Conservation (phyloP, 2,329 filamentous ascomycete genomes). For the Diaporthe helianthi region DNA sequence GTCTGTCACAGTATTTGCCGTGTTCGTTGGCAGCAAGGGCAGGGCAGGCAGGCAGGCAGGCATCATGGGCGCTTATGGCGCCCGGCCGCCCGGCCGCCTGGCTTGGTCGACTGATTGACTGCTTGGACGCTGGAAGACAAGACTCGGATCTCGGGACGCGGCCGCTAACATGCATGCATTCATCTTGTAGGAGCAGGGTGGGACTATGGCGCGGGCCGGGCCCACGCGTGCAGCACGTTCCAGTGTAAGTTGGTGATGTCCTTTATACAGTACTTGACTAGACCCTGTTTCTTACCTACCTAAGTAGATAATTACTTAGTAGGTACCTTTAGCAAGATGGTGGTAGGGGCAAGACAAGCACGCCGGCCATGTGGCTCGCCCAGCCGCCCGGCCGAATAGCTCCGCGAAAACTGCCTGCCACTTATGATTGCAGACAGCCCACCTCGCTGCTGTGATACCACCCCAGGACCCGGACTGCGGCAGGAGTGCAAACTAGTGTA, state of each 20-base stretch:
- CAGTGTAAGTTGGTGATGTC: background rate
- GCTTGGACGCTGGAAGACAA: background rate
- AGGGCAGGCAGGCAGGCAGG: too few relatives aligned
- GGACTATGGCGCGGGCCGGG: conserved; percentile 1
- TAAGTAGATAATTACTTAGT: too few relatives aligned
- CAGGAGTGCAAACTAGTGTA: conserved; percentile 2
- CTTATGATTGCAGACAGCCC: background rate
- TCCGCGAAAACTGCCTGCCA: background rate
- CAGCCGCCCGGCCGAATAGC: conserved; percentile 14
- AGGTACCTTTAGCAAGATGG: background rate
- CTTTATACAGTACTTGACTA: background rate
- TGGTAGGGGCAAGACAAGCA: background rate
- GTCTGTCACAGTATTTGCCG: background rate
- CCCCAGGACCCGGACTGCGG: conserved; percentile 2
- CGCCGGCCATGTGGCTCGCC: conserved; percentile 5
- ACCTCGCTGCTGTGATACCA: background rate
- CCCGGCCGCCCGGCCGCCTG: background rate
- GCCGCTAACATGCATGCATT: conserved; percentile 23
- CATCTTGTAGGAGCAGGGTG: conserved; percentile 20
- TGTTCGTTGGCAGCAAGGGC: background rate
- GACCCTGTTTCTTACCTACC: background rate
- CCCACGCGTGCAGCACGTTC: background rate
- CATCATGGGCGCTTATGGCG: conserved; percentile 25
- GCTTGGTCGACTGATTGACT: background rate
- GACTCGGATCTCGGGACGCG: conserved; percentile 22